phyloP scores from a whole-genome alignment of 2,329 filamentous ascomycete species.

The Colletotrichum euphorbiae region DNA sequence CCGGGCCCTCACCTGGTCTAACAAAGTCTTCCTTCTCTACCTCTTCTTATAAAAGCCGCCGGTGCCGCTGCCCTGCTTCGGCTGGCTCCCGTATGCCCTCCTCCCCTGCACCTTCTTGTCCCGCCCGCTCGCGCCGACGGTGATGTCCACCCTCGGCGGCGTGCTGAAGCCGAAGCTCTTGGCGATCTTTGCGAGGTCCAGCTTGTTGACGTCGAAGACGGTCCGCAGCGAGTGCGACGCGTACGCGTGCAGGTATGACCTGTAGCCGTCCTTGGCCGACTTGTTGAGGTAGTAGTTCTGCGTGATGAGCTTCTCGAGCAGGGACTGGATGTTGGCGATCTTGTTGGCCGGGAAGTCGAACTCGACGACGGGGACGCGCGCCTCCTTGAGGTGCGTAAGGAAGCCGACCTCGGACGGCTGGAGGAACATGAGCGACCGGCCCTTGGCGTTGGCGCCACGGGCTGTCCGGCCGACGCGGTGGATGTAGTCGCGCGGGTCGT shows the following conservation, averaged over 20 bases:
- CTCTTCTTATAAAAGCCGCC: constrained; percentile 50
- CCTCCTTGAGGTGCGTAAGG: constrained; percentile 89
- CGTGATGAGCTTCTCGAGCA: constrained; percentile 92
- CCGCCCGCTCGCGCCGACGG: constrained; percentile 83
- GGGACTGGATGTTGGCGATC: constrained; percentile 89
- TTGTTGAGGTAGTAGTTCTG: constrained; percentile 99
- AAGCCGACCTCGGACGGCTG: constrained; percentile 94
- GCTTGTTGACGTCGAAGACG: constrained; percentile 83
- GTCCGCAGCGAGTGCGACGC: constrained; percentile 74
- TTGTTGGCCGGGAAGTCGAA: constrained; percentile 95
- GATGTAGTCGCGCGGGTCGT: constrained; percentile 91
- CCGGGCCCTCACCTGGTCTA: background rate
- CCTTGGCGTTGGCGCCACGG: constrained; percentile 83
- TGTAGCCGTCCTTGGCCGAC: constrained; percentile 81
- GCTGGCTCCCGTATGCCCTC: constrained; percentile 83
- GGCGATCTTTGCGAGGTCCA: constrained; percentile 85
- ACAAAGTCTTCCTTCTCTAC: background rate
- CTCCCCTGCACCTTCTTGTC: constrained; percentile 75
- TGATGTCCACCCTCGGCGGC: constrained; percentile 85
- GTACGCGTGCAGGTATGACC: constrained; percentile 94
- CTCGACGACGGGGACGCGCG: constrained; percentile 92
- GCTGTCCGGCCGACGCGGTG: constrained; percentile 97
- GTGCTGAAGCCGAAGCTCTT: constrained; percentile 85
- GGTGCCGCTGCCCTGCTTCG: constrained; percentile 52
- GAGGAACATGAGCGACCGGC: constrained; percentile 91